These are phyloP conservation scores for Xylariaceae sp. DNA, from an alignment of 2,329 filamentous ascomycete genomes.

Conservation along the genomic window DNA sequence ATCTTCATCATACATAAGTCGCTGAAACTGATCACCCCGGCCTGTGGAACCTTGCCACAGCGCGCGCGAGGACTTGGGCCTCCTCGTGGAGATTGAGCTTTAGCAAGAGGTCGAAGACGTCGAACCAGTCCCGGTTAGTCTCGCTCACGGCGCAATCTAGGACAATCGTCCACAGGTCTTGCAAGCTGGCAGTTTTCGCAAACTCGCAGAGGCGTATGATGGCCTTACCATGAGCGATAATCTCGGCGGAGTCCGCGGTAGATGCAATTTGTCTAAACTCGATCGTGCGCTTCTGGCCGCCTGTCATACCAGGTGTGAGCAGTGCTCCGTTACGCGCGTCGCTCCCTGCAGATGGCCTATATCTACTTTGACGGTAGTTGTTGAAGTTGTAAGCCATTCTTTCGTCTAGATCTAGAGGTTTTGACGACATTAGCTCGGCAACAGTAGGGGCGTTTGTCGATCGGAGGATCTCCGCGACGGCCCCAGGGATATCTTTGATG, in stretches of 20 bases:
- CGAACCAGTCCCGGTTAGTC: conserved; percentile 11
- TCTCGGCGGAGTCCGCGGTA: conserved; percentile 17
- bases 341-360: not conserved
- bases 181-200: conserved; percentile 1
- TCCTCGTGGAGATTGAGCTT: conserved; percentile 15
- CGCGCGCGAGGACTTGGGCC: conserved; percentile 10
- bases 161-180: conserved; percentile 8
- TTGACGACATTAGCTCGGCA: not conserved
- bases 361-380: not conserved
- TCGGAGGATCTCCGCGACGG: conserved; percentile 2
- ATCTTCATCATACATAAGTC: too few species aligned
- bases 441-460: not conserved
- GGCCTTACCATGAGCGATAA: conserved; percentile 13
- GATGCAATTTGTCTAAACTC: conserved; percentile 23
- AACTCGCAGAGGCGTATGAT: conserved; percentile 11
- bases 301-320: not conserved
- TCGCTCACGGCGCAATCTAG: conserved; percentile 13
- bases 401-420: not conserved
- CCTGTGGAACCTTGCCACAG: conserved; percentile 3
- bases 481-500: conserved; percentile 1
- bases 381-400: conserved; percentile 11
- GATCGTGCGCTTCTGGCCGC: conserved; percentile 16
- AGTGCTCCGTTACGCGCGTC: not conserved
- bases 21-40: too few species aligned
- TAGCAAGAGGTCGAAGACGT: conserved; percentile 21